phyloP scores from a whole-genome alignment of 2,329 filamentous ascomycete species.

The Aspergillus brunneoviolaceus region DNA sequence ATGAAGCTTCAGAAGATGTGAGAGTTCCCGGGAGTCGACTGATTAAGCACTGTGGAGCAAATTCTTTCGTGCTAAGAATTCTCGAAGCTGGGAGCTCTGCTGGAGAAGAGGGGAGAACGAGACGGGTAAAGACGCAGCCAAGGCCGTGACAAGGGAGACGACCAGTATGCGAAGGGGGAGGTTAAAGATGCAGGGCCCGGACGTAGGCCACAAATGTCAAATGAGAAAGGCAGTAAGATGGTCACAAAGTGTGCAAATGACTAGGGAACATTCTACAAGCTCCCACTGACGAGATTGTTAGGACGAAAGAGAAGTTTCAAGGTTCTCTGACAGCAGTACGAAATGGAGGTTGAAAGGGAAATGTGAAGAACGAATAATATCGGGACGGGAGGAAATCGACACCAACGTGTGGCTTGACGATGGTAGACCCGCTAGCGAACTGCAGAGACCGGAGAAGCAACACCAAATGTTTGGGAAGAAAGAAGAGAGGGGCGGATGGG shows the following conservation, averaged over 20 bases:
- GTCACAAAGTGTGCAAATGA: constrained; percentile 18
- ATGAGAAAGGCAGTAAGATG: constrained; percentile 8
- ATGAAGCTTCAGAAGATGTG: constrained; percentile 8
- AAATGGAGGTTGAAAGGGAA: constrained; percentile 10
- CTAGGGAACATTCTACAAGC: constrained; percentile 15
- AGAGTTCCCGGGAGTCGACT: not conserved
- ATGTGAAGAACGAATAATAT: constrained; percentile 17
- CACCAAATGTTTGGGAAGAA: constrained; percentile 5
- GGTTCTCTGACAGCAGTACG: not conserved
- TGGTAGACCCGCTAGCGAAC: constrained; percentile 27
- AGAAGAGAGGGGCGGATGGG: constrained; percentile 5
- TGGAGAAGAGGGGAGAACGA: constrained; percentile 7
- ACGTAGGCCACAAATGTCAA: constrained; percentile 3
- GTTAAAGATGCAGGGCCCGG: not conserved
- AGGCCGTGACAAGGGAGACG: constrained; percentile 13
- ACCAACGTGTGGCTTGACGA: constrained; percentile 27
- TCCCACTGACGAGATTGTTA: constrained; percentile 1
- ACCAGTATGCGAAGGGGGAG: constrained; percentile 8
- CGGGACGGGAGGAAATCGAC: constrained; percentile 23
- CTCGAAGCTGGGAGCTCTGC: not conserved
- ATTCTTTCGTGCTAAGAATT: constrained; percentile 1
- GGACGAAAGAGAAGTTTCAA: not conserved
- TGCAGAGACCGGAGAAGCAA: constrained; percentile 14
- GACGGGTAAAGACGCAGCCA: constrained; percentile 12
- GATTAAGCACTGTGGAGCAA: constrained; percentile 1